These are phyloP conservation scores for Clavaria fumosa DNA, from an alignment of 768 basidiomycete species.

Conservation along the genomic window DNA sequence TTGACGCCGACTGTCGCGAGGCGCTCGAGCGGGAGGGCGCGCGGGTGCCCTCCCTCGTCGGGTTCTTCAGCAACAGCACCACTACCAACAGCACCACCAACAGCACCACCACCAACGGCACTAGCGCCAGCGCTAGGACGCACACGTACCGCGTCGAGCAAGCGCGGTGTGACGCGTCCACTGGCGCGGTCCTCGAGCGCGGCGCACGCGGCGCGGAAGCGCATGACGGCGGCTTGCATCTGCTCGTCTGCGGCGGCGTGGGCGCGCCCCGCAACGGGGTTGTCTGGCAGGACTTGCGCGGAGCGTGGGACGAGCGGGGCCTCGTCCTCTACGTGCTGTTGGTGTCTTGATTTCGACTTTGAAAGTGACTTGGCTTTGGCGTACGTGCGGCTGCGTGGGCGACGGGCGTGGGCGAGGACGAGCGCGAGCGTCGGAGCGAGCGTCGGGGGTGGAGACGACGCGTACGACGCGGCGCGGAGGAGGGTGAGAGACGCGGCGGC, in stretches of 20 bases:
- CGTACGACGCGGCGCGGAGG: too few relatives aligned
- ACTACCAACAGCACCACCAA: too few relatives aligned
- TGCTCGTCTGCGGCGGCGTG: slow-evolving; percentile 45
- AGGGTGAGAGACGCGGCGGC: too few relatives aligned
- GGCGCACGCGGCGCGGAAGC: slow-evolving; percentile 68
- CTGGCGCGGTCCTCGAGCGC: slow-evolving; percentile 52
- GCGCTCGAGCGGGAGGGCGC: slow-evolving; percentile 55
- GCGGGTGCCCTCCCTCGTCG: slow-evolving; percentile 18
- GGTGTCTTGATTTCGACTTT: slow-evolving; percentile 19
- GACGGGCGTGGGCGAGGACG: not conserved
- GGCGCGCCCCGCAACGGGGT: slow-evolving; percentile 34
- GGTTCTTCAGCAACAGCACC: slow-evolving; percentile 28
- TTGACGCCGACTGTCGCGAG: slow-evolving; percentile 69
- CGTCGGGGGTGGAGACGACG: too few relatives aligned
- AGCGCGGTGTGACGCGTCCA: slow-evolving; percentile 59
- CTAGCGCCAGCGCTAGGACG: too few relatives aligned
- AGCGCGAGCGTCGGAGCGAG: not conserved
- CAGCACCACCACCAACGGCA: too few relatives aligned
- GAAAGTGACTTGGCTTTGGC: slow-evolving; percentile 1
- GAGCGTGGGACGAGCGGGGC: slow-evolving; percentile 51
- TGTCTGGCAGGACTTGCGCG: slow-evolving; percentile 39
- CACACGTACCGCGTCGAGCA: slow-evolving; percentile 57
- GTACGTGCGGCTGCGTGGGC: not conserved
- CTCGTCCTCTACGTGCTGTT: too few relatives aligned
- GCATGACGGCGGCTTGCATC: slow-evolving; percentile 53